Evolutionary conservation across 1,284 basidiomycete genomes (phyloP).

Genomic region (Rhodotorula sp.): DNA sequence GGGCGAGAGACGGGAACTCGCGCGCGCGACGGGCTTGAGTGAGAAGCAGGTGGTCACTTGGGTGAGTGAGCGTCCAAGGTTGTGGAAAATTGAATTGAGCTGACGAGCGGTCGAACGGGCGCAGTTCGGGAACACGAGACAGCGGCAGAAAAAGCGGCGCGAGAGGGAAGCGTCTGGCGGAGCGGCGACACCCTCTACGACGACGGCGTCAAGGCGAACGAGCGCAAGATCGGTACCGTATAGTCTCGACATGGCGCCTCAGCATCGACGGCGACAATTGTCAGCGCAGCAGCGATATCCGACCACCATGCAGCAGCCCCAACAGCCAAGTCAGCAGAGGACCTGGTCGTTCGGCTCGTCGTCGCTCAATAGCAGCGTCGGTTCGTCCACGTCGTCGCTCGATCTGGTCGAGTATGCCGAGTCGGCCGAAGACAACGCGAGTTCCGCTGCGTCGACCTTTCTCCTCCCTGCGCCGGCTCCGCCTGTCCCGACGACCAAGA

Average conservation of each 20-base stretch:
- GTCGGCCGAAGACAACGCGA: background rate
- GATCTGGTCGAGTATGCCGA: conserved; percentile 10
- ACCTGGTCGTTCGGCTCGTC: background rate
- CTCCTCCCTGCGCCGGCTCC: background rate
- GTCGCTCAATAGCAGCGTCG: background rate
- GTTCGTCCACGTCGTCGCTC: conserved; percentile 2
- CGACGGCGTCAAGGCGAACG: background rate
- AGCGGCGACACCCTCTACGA: background rate
- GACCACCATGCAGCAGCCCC: background rate
- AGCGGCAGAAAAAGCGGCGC: conserved; percentile 23
- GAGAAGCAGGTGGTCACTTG: conserved; percentile 25
- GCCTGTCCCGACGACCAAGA: background rate
- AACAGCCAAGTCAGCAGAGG: conserved; percentile 1
- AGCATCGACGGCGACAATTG: no score
- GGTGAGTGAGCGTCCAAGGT: no score
- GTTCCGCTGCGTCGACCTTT: background rate
- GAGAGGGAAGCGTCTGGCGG: background rate
- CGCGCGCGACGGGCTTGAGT: conserved; percentile 16
- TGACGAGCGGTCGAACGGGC: no score
- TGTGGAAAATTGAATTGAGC: no score
- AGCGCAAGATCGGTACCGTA: background rate
- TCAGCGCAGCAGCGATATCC: background rate
- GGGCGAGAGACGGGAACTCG: conserved; percentile 24
- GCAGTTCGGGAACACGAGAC: conserved; percentile 39
- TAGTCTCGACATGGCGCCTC: background rate